Conservation (phyloP, 2,329 filamentous ascomycete species). For the Lachnellula hyalina region DNA sequence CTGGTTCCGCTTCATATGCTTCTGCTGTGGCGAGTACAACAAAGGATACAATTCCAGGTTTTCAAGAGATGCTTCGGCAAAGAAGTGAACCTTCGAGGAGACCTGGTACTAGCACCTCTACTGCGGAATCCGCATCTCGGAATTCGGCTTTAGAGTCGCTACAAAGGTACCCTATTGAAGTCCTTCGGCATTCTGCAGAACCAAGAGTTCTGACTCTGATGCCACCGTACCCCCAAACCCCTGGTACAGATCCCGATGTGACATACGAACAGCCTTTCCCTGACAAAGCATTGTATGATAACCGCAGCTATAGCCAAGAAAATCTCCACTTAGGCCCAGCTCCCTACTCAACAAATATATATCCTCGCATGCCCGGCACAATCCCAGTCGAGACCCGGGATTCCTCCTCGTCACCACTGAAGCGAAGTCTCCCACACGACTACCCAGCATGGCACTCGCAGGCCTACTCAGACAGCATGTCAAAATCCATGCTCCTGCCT, state of each 20-base stretch:
- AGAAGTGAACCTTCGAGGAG: slow-evolving; percentile 4
- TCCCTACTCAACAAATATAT: slow-evolving; percentile 13
- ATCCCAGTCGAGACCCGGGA: slow-evolving; percentile 18
- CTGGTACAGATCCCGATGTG: slow-evolving; percentile 3
- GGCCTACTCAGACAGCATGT: slow-evolving; percentile 13
- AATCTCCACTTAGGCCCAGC: slow-evolving; percentile 6
- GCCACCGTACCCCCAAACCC: slow-evolving; percentile 15
- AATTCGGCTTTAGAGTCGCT: slow-evolving; percentile 20
- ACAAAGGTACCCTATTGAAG: slow-evolving; percentile 14
- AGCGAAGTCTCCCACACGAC: slow-evolving; percentile 13
- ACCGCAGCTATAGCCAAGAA: slow-evolving; percentile 13
- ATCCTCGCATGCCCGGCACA: slow-evolving; percentile 22
- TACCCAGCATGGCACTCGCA: slow-evolving; percentile 16
- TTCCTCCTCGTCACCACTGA: slow-evolving; percentile 1
- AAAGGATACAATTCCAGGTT: slow-evolving; percentile 16
- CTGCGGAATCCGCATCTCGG: not conserved
- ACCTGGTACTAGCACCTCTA: slow-evolving; percentile 8
- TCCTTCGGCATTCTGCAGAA: not conserved
- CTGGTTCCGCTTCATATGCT: slow-evolving; percentile 30
- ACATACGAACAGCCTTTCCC: slow-evolving; percentile 10
- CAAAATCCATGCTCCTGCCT: slow-evolving; percentile 1
- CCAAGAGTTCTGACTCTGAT: slow-evolving; percentile 6
- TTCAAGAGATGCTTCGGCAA: slow-evolving; percentile 7
- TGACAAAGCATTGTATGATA: slow-evolving; percentile 2
- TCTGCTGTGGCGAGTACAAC: slow-evolving; percentile 22